Percentiles rank a stretch among this genome's conserved stretches.
phyloP scores from a whole-genome alignment of 23 red algal genomes.

The Cyanidioschyzon merolae region DNA sequence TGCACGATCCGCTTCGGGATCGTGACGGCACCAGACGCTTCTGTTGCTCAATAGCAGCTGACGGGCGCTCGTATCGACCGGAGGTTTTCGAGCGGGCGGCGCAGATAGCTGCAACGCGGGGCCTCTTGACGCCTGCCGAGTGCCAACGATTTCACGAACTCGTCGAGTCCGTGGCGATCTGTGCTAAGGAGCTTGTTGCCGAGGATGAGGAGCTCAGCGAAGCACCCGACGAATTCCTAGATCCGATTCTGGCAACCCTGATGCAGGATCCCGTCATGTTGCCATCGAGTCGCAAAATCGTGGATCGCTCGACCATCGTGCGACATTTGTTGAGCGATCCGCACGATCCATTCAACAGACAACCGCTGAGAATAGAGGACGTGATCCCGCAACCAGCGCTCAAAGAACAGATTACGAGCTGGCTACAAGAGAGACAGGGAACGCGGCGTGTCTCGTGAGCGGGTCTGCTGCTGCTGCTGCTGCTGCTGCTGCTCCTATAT shows the following conservation, averaged over 20 bases:
- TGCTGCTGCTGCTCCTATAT: too few species aligned
- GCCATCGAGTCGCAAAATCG: slow-evolving; percentile 70
- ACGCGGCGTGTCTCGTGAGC: background rate
- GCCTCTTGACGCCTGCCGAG: slow-evolving; percentile 35
- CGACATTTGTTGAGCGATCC: slow-evolving; percentile 86
- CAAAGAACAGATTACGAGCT: slow-evolving; percentile 51
- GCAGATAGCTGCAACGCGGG: slow-evolving; percentile 26
- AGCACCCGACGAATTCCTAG: slow-evolving; percentile 89
- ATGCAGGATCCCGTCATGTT: slow-evolving; percentile 87
- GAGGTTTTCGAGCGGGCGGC: slow-evolving; percentile 54
- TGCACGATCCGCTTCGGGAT: slow-evolving; percentile 42
- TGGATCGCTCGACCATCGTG: slow-evolving; percentile 80
- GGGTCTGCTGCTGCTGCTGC: too few species aligned
- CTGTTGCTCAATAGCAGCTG: slow-evolving; percentile 52
- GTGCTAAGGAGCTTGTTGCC: slow-evolving; percentile 27
- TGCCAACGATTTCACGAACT: slow-evolving; percentile 26
- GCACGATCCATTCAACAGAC: slow-evolving; percentile 92
- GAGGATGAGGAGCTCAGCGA: slow-evolving; percentile 67
- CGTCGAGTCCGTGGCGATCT: slow-evolving; percentile 20
- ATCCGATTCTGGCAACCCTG: slow-evolving; percentile 78
- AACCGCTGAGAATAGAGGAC: slow-evolving; percentile 66
- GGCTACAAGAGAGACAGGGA: slow-evolving; percentile 23
- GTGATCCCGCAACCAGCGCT: slow-evolving; percentile 58
- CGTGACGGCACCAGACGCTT: slow-evolving; percentile 28
- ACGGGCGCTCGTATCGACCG: slow-evolving; percentile 67